Evolutionary conservation across 2,329 filamentous ascomycete genomes (phyloP).

Genomic region (Triangularia setosa): DNA sequence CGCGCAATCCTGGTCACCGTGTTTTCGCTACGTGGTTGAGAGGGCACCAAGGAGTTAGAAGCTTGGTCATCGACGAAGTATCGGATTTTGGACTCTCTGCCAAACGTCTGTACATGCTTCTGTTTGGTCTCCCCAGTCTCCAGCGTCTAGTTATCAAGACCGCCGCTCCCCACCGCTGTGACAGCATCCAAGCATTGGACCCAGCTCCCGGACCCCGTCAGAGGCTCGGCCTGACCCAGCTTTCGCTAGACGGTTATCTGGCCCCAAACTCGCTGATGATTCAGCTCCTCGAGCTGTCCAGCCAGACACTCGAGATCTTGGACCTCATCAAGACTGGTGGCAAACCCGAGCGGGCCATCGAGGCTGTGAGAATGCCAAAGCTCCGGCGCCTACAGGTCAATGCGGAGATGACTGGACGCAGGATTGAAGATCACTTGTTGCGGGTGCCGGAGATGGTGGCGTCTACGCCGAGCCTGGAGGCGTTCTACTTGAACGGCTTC

Average conservation of each 20-base stretch:
- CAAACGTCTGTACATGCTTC: conserved; percentile 12
- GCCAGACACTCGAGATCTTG: not conserved
- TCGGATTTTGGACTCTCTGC: conserved; percentile 2
- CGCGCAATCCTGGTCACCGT: conserved; percentile 10
- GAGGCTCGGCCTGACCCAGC: not conserved
- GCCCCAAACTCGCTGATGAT: not conserved
- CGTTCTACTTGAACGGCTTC: conserved; percentile 15
- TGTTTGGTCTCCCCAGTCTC: conserved; percentile 15
- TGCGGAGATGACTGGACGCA: not conserved
- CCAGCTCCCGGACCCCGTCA: not conserved
- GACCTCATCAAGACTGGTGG: not conserved
- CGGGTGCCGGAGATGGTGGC: conserved; percentile 7
- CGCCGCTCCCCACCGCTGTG: not conserved
- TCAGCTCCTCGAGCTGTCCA: not conserved
- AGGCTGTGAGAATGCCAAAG: not conserved
- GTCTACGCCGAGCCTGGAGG: conserved; percentile 19
- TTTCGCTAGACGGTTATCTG: not conserved
- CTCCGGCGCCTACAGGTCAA: conserved; percentile 2
- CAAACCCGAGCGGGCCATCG: not conserved
- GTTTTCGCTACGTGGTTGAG: conserved; percentile 19
- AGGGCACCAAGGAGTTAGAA: conserved; percentile 14
- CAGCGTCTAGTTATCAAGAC: conserved; percentile 14
- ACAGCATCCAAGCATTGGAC: not conserved
- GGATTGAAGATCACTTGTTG: not conserved
- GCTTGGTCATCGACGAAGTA: conserved; percentile 16